A percentile compares a stretch with the other conserved stretches of the same genome.
Conservation (phyloP, 2,329 filamentous ascomycete species). For the Epichloe baconii region DNA sequence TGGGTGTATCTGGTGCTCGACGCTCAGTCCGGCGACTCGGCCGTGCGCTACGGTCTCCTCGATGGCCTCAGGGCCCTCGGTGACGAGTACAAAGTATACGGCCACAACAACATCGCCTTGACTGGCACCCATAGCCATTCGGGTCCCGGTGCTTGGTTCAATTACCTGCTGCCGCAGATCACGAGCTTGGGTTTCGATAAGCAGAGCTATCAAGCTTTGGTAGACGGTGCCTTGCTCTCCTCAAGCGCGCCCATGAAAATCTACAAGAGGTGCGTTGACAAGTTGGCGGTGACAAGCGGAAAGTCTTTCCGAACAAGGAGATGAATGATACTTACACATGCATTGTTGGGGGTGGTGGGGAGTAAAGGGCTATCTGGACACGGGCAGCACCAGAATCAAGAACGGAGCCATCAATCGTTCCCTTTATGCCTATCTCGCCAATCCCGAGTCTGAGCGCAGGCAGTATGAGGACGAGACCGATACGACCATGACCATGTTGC, state of each 20-base stretch:
- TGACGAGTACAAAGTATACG: slow-evolving; percentile 59
- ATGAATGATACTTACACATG: not conserved
- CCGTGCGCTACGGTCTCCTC: slow-evolving; percentile 75
- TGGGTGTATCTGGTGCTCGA: slow-evolving; percentile 85
- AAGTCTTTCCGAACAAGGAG: too few relatives aligned
- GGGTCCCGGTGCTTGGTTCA: slow-evolving; percentile 84
- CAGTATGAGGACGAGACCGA: slow-evolving; percentile 46
- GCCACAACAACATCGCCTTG: slow-evolving; percentile 69
- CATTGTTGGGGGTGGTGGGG: too few relatives aligned
- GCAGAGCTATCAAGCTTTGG: slow-evolving; percentile 80
- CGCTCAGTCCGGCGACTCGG: slow-evolving; percentile 78
- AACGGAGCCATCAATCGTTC: slow-evolving; percentile 84
- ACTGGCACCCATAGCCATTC: slow-evolving; percentile 91
- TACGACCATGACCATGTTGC: slow-evolving; percentile 59
- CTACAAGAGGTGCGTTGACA: slow-evolving; percentile 26
- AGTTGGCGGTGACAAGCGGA: slow-evolving; percentile 2
- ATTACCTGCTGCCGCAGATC: slow-evolving; percentile 86
- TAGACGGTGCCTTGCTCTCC: slow-evolving; percentile 76
- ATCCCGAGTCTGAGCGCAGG: slow-evolving; percentile 62
- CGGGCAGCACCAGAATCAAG: slow-evolving; percentile 55
- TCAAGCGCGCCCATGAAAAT: slow-evolving; percentile 58
- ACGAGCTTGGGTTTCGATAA: slow-evolving; percentile 76
- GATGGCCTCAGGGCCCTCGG: slow-evolving; percentile 59
- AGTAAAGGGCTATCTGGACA: slow-evolving; percentile 48
- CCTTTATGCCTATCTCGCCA: slow-evolving; percentile 75